Conservation (phyloP, 2,329 filamentous ascomycete species). For the Fusarium sp. region DNA sequence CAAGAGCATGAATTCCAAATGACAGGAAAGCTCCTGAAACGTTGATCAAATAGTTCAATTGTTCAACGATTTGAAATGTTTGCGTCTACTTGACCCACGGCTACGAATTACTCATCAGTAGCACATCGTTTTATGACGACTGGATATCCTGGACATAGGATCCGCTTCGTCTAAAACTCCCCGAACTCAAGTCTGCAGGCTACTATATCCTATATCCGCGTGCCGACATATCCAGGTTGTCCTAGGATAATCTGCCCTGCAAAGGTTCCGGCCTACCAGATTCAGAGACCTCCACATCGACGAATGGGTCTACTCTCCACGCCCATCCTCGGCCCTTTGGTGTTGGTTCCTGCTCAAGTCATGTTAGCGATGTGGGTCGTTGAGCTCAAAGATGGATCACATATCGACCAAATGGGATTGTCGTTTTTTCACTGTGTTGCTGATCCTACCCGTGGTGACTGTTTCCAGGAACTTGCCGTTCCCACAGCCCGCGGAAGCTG, state of each 20-base stretch:
- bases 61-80: slow-evolving; percentile 23
- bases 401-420: slow-evolving; percentile 12
- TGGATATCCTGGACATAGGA: slow-evolving; percentile 24
- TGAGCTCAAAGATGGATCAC: slow-evolving; percentile 17
- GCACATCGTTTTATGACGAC: slow-evolving; percentile 25
- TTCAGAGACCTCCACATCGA: slow-evolving; percentile 27
- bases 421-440: slow-evolving; percentile 21
- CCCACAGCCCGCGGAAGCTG: slow-evolving; percentile 17
- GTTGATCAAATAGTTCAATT: neutral
- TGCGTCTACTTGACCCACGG: slow-evolving; percentile 24
- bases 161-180: slow-evolving; percentile 28
- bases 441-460: slow-evolving; percentile 19
- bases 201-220: slow-evolving; percentile 14
- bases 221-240: slow-evolving; percentile 43
- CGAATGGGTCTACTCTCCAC: slow-evolving; percentile 9
- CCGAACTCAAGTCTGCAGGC: slow-evolving; percentile 14
- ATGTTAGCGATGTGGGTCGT: slow-evolving; percentile 38
- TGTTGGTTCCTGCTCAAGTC: slow-evolving; percentile 27
- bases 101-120: slow-evolving; percentile 31
- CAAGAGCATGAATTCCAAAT: neutral
- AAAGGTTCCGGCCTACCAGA: slow-evolving; percentile 32
- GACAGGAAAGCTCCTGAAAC: neutral
- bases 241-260: slow-evolving; percentile 14
- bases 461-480: slow-evolving; percentile 17
- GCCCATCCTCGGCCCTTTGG: slow-evolving; percentile 30